Evolutionary conservation across 2,329 filamentous ascomycete species (phyloP).

Genomic region (Elsinoe ampelina): DNA sequence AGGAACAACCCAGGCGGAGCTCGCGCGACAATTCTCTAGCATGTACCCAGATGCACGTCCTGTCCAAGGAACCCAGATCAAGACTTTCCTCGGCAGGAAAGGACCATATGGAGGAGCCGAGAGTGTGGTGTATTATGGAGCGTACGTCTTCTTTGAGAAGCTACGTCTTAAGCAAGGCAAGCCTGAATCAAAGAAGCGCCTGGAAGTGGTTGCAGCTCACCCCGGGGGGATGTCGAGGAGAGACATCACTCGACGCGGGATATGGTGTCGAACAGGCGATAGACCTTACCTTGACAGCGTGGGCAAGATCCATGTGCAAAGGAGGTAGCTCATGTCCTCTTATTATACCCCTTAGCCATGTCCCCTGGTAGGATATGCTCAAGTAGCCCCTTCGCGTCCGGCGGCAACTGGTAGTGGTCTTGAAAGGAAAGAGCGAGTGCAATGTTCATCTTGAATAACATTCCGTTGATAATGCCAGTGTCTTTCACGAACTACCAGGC

Average conservation of each 20-base stretch:
- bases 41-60: constrained; percentile 29
- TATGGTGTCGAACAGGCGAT: background rate
- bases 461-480: too few species aligned
- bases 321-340: too few species aligned
- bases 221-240: background rate
- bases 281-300: background rate
- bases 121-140: constrained; percentile 43
- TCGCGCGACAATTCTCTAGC: constrained; percentile 41
- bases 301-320: background rate
- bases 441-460: too few species aligned
- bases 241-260: background rate
- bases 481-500: too few species aligned
- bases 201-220: constrained; percentile 35
- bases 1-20: constrained; percentile 43
- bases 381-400: too few species aligned
- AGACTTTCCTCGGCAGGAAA: constrained; percentile 43
- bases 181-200: constrained; percentile 42
- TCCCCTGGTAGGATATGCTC: too few species aligned
- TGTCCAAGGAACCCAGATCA: constrained; percentile 38
- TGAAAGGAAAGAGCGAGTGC: too few species aligned
- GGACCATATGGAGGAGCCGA: constrained; percentile 42
- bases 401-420: too few species aligned
- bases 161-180: constrained; percentile 43
- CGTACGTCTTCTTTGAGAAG: constrained; percentile 54
- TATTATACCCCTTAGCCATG: too few species aligned